phyloP scores from a whole-genome alignment of 352 stramenopile genomes.

The Globisporangium emineosum region DNA sequence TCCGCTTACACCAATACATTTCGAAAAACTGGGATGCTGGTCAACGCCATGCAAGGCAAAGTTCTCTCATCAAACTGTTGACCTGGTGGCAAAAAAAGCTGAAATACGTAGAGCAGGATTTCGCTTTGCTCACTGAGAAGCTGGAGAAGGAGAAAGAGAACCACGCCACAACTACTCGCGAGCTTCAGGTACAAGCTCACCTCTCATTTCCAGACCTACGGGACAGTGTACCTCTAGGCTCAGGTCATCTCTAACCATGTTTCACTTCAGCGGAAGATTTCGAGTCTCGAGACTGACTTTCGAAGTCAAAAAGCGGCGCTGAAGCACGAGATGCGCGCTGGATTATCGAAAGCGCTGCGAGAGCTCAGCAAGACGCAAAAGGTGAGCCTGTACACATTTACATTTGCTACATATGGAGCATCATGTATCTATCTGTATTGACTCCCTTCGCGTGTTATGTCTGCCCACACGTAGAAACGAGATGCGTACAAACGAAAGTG shows the following conservation, averaged over 20 bases:
- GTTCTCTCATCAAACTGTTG: too few relatives aligned
- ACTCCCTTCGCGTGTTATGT: background rate
- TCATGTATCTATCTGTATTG: background rate
- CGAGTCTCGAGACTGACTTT: slow-evolving; percentile 38
- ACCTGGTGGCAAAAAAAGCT: slow-evolving; percentile 28
- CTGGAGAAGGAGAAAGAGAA: slow-evolving; percentile 67
- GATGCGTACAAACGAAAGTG: slow-evolving; percentile 84
- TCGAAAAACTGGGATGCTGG: too few relatives aligned
- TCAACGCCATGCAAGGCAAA: too few relatives aligned
- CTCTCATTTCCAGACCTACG: background rate
- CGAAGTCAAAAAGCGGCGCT: slow-evolving; percentile 32
- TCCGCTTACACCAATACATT: too few relatives aligned
- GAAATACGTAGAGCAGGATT: slow-evolving; percentile 73
- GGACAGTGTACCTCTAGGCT: background rate
- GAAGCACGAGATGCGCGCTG: slow-evolving; percentile 49
- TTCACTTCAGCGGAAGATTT: slow-evolving; percentile 36
- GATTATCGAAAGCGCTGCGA: slow-evolving; percentile 54
- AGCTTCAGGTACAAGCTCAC: slow-evolving; percentile 42
- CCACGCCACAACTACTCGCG: slow-evolving; percentile 26
- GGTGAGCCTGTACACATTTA: slow-evolving; percentile 22
- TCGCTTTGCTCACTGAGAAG: slow-evolving; percentile 39
- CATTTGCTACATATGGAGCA: too few relatives aligned
- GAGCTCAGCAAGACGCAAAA: slow-evolving; percentile 67
- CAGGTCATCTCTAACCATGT: background rate
- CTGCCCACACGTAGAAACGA: slow-evolving; percentile 42